Conservation (phyloP, 148 eudicot species). For the Arctostaphylos glauca region DNA sequence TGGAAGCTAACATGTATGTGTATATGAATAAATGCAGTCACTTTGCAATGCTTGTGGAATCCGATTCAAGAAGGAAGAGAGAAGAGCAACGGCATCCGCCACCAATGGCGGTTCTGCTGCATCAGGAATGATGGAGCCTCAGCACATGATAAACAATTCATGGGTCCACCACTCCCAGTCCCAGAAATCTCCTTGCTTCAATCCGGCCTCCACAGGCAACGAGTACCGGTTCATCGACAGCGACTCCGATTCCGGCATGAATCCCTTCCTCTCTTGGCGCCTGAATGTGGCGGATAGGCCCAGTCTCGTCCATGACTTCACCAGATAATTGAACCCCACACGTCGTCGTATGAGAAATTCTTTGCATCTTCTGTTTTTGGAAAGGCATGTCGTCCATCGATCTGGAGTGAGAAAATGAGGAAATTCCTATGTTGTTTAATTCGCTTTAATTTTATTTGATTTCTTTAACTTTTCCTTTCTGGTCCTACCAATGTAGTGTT, state of each 20-base stretch:
- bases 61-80: slow-evolving; percentile 92
- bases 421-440: background rate
- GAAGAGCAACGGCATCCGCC: slow-evolving; percentile 79
- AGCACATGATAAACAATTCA: slow-evolving; percentile 35
- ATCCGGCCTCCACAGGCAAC: slow-evolving; percentile 39
- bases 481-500: background rate
- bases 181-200: slow-evolving; percentile 47
- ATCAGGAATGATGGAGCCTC: slow-evolving; percentile 35
- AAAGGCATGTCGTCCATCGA: background rate
- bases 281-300: slow-evolving; percentile 65
- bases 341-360: background rate
- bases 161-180: slow-evolving; percentile 48
- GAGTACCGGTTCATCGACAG: slow-evolving; percentile 68
- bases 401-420: background rate
- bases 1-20: background rate
- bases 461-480: slow-evolving; percentile 1
- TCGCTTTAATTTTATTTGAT: background rate
- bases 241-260: slow-evolving; percentile 31
- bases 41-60: slow-evolving; percentile 98
- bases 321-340: slow-evolving; percentile 29
- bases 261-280: slow-evolving; percentile 65
- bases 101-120: slow-evolving; percentile 27
- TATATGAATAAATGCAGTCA: slow-evolving; percentile 48
- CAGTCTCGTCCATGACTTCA: slow-evolving; percentile 66
- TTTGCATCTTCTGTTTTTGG: background rate